These are phyloP conservation scores for Backusella sp. DNA, from an alignment of 192 early-diverging fungal species.

Conservation along the genomic window DNA sequence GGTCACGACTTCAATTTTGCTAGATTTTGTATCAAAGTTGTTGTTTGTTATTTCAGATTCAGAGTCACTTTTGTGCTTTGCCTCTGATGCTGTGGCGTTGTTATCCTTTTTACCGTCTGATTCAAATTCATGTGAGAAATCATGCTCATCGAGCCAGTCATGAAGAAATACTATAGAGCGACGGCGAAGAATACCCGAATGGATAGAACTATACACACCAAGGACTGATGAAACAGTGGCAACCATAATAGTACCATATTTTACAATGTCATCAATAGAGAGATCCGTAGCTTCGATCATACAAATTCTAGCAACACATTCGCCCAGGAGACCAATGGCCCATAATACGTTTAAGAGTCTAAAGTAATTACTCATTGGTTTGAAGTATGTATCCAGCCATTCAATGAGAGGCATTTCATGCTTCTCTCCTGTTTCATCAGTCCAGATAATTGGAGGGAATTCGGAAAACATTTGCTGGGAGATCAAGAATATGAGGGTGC, in stretches of 20 bases:
- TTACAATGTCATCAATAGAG: constrained; percentile 38
- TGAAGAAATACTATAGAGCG: neutral
- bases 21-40: neutral
- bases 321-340: constrained; percentile 35
- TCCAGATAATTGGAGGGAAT: constrained; percentile 26
- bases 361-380: constrained; percentile 15
- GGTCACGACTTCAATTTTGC: neutral
- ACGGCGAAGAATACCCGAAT: neutral
- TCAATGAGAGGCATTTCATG: constrained; percentile 19
- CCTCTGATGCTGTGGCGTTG: neutral
- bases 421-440: constrained; percentile 30
- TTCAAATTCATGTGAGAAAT: neutral
- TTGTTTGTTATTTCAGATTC: neutral
- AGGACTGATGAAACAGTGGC: neutral
- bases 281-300: constrained; percentile 35
- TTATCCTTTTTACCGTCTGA: neutral
- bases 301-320: constrained; percentile 39
- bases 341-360: constrained; percentile 30
- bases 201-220: neutral
- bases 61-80: neutral
- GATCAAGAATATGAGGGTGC: constrained; percentile 33
- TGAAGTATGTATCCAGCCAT: constrained; percentile 34
- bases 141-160: neutral
- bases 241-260: constrained; percentile 37
- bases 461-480: constrained; percentile 30